Evolutionary conservation across 768 basidiomycete species (phyloP), one percentile per base, ranked within the genome.

Genomic region (Imleria badia): DNA sequence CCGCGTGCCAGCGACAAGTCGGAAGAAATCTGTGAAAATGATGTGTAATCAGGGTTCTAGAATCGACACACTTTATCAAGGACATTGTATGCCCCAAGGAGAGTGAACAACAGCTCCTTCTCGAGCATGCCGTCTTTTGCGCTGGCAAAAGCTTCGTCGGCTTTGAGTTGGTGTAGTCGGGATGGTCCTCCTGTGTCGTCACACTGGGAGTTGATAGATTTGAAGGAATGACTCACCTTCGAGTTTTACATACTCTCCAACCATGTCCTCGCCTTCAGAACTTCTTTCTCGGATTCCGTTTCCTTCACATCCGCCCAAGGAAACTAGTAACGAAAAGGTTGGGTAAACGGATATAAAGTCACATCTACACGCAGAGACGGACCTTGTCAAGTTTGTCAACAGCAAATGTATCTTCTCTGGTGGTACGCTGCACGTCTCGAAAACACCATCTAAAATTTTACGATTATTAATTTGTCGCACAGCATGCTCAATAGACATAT

Each of bases 371-470:
- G 17, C 17, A 20, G 14, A 26, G 17, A 17, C 62, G 73, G 29
- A 89, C 90, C 83, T 98, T 99, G 80, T 98, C 97, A 11, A 99
- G 83, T 71, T 98, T 99, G 73, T 99, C 97, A n/a, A n/a, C n/a
- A n/a, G n/a, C n/a, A n/a, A n/a, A n/a, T n/a, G n/a, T 26, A 26
- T 94, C 74, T 94, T 97, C 23, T 93, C 92, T 20, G 75, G 63
- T 1, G 94, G 89, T 6, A 99, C 97, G 50, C 97, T 96, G 62
- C 95, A 98, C 3, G 98, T 87, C 66, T 93, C 88, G 65, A 98
- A 98, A 55, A 99, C 88, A 26, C 96, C 97, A 68, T 99, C 97
- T 14, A 99, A 79, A 58, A 99, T 90, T 75, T 95, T 98, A 45
- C 97, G 83, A 79, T 99, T 89, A 71, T 99, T 99, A 55, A 97